Evolutionary conservation across 495 filamentous ascomycete species (phyloP).

Genomic region (Penicillium samsonianum): DNA sequence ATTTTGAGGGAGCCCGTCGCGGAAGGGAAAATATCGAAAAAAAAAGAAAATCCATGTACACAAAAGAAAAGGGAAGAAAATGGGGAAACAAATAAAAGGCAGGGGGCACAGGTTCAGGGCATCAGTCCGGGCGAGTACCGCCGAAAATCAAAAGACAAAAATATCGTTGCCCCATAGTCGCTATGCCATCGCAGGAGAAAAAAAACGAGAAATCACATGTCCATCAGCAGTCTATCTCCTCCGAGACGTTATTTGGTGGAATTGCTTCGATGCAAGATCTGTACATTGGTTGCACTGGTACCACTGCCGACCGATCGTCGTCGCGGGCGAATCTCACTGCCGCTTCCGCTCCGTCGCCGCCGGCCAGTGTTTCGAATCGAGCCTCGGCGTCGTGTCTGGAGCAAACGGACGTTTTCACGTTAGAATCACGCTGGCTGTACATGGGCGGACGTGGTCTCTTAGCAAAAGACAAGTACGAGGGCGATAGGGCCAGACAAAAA

Average conservation of each 20-base stretch:
- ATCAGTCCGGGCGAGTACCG: constrained; percentile 25
- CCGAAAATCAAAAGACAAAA: constrained; percentile 32
- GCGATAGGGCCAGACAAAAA: constrained; percentile 15
- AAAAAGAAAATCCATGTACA: constrained; percentile 50
- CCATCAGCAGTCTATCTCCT: constrained; percentile 30
- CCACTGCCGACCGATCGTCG: constrained; percentile 47
- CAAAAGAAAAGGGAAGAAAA: constrained; percentile 35
- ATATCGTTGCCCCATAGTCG: constrained; percentile 44
- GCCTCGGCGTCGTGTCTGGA: constrained; percentile 54
- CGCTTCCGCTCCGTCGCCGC: constrained; percentile 50
- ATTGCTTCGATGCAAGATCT: constrained; percentile 50
- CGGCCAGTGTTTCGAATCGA: constrained; percentile 41
- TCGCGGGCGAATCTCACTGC: constrained; percentile 48
- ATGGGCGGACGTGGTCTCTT: constrained; percentile 39
- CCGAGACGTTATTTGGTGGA: constrained; percentile 40
- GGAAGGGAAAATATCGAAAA: constrained; percentile 43
- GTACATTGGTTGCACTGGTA: constrained; percentile 39
- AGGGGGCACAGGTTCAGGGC: constrained; percentile 26
- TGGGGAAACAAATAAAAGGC: constrained; percentile 12
- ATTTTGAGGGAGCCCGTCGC: constrained; percentile 30
- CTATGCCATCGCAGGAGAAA: constrained; percentile 45
- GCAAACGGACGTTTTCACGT: constrained; percentile 50
- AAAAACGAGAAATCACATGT: constrained; percentile 34
- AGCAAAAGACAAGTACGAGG: constrained; percentile 43
- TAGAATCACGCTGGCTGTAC: constrained; percentile 55